Percentiles rank a stretch among this genome's conserved stretches.
Conservation (phyloP, 176 grass and related monocot species). For the Oryza punctata region DNA sequence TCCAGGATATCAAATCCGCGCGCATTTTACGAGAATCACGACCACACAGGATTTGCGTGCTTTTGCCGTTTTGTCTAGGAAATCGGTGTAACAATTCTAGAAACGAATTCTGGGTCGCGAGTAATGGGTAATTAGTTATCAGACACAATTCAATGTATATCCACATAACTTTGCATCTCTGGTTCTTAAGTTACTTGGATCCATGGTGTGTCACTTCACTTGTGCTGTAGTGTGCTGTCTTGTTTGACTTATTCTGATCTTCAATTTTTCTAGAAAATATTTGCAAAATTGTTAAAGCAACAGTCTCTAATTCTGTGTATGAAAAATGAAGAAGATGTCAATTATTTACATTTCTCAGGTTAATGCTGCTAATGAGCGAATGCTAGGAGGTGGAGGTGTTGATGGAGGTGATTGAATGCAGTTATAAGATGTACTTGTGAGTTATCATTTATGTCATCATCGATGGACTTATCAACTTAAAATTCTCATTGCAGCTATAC, state of each 20-base stretch:
- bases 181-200: neutral
- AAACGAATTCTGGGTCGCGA: neutral
- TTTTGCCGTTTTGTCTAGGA: neutral
- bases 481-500: slow-evolving; percentile 65
- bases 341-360: slow-evolving; percentile 45
- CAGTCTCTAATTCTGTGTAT: neutral
- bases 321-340: slow-evolving; percentile 3
- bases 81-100: neutral
- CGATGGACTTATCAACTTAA: neutral
- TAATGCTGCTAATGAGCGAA: slow-evolving; percentile 85
- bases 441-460: slow-evolving; percentile 1
- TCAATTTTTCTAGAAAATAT: neutral
- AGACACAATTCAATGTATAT: neutral
- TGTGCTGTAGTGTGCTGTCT: neutral
- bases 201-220: neutral
- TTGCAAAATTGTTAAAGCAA: slow-evolving; percentile 1
- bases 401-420: slow-evolving; percentile 69
- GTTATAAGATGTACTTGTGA: neutral
- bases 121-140: neutral
- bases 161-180: neutral
- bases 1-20: neutral
- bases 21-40: neutral
- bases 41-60: neutral
- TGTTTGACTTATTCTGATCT: neutral
- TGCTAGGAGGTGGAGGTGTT: slow-evolving; percentile 88